These are phyloP conservation scores for Erysimum pusillum DNA, from an alignment of 441 rosid genomes.

Conservation along the genomic window DNA sequence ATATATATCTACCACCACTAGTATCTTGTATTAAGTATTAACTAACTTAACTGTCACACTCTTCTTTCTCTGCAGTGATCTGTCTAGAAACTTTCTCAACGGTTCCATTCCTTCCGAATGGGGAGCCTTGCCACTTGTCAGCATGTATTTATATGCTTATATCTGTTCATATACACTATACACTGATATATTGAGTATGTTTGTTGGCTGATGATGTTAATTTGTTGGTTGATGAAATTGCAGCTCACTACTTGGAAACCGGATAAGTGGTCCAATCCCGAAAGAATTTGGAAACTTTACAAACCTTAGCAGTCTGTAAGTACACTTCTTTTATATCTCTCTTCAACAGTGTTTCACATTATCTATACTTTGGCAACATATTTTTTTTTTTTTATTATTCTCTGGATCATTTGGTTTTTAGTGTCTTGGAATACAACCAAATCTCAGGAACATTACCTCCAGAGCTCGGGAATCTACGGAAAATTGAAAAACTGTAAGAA, in stretches of 20 bases:
- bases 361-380: neutral
- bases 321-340: slow-evolving; percentile 4
- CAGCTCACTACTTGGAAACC: slow-evolving; percentile 64
- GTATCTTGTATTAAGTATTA: neutral
- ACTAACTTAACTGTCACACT: slow-evolving; percentile 28
- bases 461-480: slow-evolving; percentile 57
- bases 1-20: neutral
- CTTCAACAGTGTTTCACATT: neutral
- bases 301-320: slow-evolving; percentile 58
- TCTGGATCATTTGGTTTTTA: slow-evolving; percentile 21
- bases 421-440: slow-evolving; percentile 57
- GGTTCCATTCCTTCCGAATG: slow-evolving; percentile 68
- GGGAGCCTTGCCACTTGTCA: slow-evolving; percentile 52
- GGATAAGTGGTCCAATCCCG: slow-evolving; percentile 64
- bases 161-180: neutral
- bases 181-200: slow-evolving; percentile 1
- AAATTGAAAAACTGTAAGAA: slow-evolving; percentile 53
- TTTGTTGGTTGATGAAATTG: slow-evolving; percentile 37
- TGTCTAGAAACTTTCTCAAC: slow-evolving; percentile 64
- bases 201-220: slow-evolving; percentile 39
- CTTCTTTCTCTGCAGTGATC: slow-evolving; percentile 50
- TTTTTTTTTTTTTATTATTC: neutral
- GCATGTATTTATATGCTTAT: slow-evolving; percentile 47
- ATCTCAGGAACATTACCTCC: slow-evolving; percentile 63
- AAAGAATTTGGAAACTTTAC: slow-evolving; percentile 60